Base-by-base conservation (phyloP, 1,284 basidiomycete species). In the Trametes sp. region DNA sequence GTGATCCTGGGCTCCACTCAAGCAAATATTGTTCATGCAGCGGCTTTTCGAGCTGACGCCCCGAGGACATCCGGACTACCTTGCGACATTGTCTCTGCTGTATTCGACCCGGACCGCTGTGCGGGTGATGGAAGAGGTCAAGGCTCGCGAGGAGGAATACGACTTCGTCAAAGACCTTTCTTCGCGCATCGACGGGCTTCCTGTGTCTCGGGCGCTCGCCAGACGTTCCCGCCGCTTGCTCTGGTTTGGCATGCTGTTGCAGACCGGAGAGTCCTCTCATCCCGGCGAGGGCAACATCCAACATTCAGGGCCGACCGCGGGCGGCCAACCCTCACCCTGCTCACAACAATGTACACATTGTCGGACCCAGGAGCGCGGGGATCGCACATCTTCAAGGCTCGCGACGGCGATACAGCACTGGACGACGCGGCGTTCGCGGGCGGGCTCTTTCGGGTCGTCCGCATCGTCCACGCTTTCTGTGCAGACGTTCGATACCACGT, bases 121-220 rank as follows among this genome's bases (percentile, higher is more conserved):
- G 54, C 83, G 85, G 26, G 87, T 90, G 1, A 84, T 97, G 76
- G 87, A 88, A 54, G 92, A 94, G 66, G 92, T 95, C 64, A 95
- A 95, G 73, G 77, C 84, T 4, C 84, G 92, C 21, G 94, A 96
- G 75, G 92, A 94, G 61, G 93, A 95, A 66, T 93, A 94, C 72
- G 84, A 88, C 26, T 77, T 87, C 50, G 79, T 92, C 33, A 90
- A 90, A 72, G 75, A 80, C n/a, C 79, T 94, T 19, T 77, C 86
- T 19, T 74, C 78, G 11, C 81, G 83, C 0, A 84, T 96, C 57
- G 80, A 83, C 24, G 90, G 89, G 1, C 72, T 94, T 2, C 84
- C 87, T 0, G 61, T 76, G 7, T 68, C 78, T 1, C 76, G 79
- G 29, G 75, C 79, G 36, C 78, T 96, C 5, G 87, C 89, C 1